Conservation (phyloP, 1,139 yeast species). For the Debaryomycetaceae sp. region DNA sequence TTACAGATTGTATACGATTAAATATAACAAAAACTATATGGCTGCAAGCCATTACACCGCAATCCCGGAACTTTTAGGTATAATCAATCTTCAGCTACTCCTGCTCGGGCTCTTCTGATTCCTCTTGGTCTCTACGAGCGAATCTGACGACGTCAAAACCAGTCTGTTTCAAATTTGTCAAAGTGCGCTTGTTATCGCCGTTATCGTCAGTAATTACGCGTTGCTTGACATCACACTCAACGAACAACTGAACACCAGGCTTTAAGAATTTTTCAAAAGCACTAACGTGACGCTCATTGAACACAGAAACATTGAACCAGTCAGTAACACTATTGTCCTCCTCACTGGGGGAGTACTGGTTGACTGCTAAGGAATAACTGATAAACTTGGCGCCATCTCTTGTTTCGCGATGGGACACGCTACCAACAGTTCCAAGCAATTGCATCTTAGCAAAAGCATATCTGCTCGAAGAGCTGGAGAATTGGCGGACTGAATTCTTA, state of each 20-base stretch:
- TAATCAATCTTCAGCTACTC: neutral
- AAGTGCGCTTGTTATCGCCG: conserved; percentile 28
- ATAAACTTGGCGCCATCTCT: conserved; percentile 36
- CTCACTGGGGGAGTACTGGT: conserved; percentile 31
- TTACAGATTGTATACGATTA: neutral
- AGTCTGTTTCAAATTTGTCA: conserved; percentile 34
- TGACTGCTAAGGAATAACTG: conserved; percentile 44
- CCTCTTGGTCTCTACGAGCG: conserved; percentile 28
- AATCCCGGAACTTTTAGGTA: no score
- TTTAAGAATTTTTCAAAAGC: conserved; percentile 39
- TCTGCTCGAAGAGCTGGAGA: conserved; percentile 30
- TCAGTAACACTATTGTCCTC: conserved; percentile 31
- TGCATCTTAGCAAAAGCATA: conserved; percentile 40
- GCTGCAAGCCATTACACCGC: no score
- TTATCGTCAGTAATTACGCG: conserved; percentile 32
- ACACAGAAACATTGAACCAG: conserved; percentile 43
- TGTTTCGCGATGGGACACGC: conserved; percentile 35
- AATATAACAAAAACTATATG: neutral
- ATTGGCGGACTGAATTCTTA: conserved; percentile 29
- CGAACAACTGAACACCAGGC: conserved; percentile 41
- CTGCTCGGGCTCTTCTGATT: conserved; percentile 6
- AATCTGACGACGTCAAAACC: conserved; percentile 38
- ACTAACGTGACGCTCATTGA: conserved; percentile 35
- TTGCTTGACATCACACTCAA: conserved; percentile 41
- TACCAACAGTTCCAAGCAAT: conserved; percentile 43